Percentiles rank a stretch among this genome's conserved stretches.
Evolutionary conservation across 2,329 filamentous ascomycete genomes (phyloP).

Genomic region (Aureobasidium sp.): DNA sequence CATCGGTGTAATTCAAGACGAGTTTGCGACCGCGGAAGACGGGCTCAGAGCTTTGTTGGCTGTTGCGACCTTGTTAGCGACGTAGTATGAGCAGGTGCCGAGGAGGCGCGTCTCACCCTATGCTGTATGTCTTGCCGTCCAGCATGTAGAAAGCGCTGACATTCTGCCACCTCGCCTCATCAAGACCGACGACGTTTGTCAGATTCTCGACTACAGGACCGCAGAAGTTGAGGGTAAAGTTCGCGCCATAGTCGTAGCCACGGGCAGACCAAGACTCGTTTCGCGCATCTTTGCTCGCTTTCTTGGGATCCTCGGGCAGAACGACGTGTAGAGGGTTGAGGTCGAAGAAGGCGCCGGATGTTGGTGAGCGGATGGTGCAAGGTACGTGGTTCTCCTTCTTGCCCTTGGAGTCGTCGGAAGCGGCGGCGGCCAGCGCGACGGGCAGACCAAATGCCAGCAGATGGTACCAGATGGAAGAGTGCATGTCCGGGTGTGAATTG

Average conservation of each 20-base stretch:
- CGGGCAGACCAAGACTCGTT: slow-evolving; percentile 56
- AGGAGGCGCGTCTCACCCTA: slow-evolving; percentile 51
- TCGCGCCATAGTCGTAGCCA: slow-evolving; percentile 70
- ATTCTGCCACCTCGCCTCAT: slow-evolving; percentile 58
- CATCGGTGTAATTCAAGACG: slow-evolving; percentile 45
- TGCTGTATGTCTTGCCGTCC: slow-evolving; percentile 61
- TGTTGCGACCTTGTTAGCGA: slow-evolving; percentile 24
- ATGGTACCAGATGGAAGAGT: slow-evolving; percentile 26
- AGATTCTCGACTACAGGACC: slow-evolving; percentile 60
- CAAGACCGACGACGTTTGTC: slow-evolving; percentile 48
- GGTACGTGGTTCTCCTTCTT: slow-evolving; percentile 41
- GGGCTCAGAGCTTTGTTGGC: slow-evolving; percentile 48
- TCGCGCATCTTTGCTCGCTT: slow-evolving; percentile 46
- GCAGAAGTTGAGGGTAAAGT: slow-evolving; percentile 82
- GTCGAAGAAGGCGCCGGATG: slow-evolving; percentile 58
- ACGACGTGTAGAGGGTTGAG: slow-evolving; percentile 50
- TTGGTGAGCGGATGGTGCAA: slow-evolving; percentile 56
- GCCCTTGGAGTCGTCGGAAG: slow-evolving; percentile 24
- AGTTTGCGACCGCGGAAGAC: slow-evolving; percentile 60
- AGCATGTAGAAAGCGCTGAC: slow-evolving; percentile 71
- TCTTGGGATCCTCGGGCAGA: slow-evolving; percentile 37
- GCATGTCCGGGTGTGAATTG: not conserved
- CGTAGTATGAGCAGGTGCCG: not conserved
- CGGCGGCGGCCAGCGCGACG: slow-evolving; percentile 32
- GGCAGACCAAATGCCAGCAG: slow-evolving; percentile 29